phyloP scores from a whole-genome alignment of 768 basidiomycete species.

The Rhizopogon roseolus region DNA sequence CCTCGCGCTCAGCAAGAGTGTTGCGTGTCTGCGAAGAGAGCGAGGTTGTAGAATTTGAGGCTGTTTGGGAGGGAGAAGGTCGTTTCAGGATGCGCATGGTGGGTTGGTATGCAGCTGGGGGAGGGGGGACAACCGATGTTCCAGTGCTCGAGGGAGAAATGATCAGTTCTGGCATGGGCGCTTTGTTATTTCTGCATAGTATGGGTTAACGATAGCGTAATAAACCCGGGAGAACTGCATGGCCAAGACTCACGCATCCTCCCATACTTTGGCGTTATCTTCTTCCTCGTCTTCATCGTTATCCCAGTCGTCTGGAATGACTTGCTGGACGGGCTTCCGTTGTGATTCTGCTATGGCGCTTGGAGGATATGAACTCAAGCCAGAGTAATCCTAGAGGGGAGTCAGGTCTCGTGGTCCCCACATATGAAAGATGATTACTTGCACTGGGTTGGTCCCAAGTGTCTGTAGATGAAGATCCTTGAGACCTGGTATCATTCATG shows the following conservation, averaged over 20 bases:
- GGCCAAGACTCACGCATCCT: conserved; percentile 53
- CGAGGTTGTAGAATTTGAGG: conserved; percentile 11
- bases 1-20: conserved; percentile 60
- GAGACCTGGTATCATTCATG: conserved; percentile 1
- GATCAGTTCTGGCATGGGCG: conserved; percentile 66
- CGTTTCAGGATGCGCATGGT: conserved; percentile 72
- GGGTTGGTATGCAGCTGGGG: conserved; percentile 54
- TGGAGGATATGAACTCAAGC: not conserved
- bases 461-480: conserved; percentile 4
- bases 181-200: conserved; percentile 46
- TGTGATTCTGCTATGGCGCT: not conserved
- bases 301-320: conserved; percentile 56
- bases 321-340: conserved; percentile 1
- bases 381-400: conserved; percentile 1
- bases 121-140: conserved; percentile 40
- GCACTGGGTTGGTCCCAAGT: conserved; percentile 7
- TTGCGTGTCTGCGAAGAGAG: conserved; percentile 17
- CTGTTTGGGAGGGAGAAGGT: conserved; percentile 32
- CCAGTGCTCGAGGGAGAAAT: conserved; percentile 35
- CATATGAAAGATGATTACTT: not conserved
- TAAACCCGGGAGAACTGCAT: not conserved
- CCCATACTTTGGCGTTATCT: conserved; percentile 56
- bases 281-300: conserved; percentile 41
- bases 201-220: not conserved
- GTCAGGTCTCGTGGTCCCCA: not conserved